Conservation (phyloP, 306 rosid genomes). For the Rosa persica region DNA sequence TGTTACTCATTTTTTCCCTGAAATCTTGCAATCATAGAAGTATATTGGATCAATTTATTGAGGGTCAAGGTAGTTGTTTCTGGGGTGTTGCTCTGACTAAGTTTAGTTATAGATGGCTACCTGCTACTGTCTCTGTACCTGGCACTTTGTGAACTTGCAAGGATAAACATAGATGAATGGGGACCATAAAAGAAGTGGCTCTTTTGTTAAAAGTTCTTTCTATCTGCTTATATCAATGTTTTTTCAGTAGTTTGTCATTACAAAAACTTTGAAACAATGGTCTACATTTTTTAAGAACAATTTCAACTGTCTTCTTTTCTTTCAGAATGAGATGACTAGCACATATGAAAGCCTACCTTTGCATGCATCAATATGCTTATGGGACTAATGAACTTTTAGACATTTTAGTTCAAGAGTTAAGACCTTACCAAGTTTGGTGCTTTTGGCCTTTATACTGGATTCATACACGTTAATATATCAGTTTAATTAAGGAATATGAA, state of each 20-base stretch:
- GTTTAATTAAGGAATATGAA: background rate
- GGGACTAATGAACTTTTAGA: background rate
- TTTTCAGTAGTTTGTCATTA: background rate
- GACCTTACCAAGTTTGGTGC: background rate
- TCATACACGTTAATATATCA: background rate
- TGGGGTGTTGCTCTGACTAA: background rate
- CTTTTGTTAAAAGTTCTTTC: background rate
- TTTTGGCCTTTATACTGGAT: background rate
- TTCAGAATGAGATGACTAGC: background rate
- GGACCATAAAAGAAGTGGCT: background rate
- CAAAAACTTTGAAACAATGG: background rate
- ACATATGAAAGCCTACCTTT: background rate
- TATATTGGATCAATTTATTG: background rate
- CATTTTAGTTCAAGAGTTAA: background rate
- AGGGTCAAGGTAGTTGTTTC: background rate
- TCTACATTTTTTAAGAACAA: background rate
- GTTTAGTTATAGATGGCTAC: background rate
- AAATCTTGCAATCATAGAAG: background rate
- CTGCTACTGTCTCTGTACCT: background rate
- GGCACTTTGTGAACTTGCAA: background rate
- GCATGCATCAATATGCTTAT: background rate
- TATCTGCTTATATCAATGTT: background rate
- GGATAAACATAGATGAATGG: conserved; percentile 6
- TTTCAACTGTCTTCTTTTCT: background rate
- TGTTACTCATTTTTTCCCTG: background rate